These are phyloP conservation scores for Cucurbita argyrosperma DNA, from an alignment of 306 rosid species.

Conservation along the genomic window DNA sequence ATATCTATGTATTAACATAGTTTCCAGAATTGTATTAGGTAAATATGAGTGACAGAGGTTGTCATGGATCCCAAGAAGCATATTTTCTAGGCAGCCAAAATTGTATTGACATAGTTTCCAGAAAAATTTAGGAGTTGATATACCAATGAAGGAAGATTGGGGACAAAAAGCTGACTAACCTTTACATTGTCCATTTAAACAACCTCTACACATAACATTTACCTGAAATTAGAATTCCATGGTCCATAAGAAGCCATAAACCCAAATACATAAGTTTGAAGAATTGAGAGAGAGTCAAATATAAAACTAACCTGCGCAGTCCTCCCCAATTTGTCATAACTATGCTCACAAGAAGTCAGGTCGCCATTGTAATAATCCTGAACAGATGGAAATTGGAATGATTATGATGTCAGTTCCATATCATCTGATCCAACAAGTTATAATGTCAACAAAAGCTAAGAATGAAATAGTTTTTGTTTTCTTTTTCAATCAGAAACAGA, in stretches of 20 bases:
- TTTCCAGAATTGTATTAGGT: too few relatives aligned
- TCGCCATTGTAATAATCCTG: slow-evolving; percentile 81
- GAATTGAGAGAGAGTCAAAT: not conserved
- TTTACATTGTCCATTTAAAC: slow-evolving; percentile 60
- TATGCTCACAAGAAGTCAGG: slow-evolving; percentile 54
- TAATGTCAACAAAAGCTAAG: not conserved
- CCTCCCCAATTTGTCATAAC: slow-evolving; percentile 79
- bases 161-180: slow-evolving; percentile 34
- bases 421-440: not conserved
- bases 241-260: not conserved
- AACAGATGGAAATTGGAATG: slow-evolving; percentile 11
- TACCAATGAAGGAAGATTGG: not conserved
- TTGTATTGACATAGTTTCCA: not conserved
- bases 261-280: not conserved
- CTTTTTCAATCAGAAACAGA: not conserved
- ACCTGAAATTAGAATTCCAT: slow-evolving; percentile 37
- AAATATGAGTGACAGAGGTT: too few relatives aligned
- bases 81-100: not conserved
- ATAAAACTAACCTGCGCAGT: slow-evolving; percentile 69
- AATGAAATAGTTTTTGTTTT: not conserved
- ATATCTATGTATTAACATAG: not conserved
- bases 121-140: not conserved
- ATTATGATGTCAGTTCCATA: not conserved
- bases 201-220: slow-evolving; percentile 65
- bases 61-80: not conserved